phyloP scores from a whole-genome alignment of 148 eudicot genomes.

The Simmondsia chinensis region DNA sequence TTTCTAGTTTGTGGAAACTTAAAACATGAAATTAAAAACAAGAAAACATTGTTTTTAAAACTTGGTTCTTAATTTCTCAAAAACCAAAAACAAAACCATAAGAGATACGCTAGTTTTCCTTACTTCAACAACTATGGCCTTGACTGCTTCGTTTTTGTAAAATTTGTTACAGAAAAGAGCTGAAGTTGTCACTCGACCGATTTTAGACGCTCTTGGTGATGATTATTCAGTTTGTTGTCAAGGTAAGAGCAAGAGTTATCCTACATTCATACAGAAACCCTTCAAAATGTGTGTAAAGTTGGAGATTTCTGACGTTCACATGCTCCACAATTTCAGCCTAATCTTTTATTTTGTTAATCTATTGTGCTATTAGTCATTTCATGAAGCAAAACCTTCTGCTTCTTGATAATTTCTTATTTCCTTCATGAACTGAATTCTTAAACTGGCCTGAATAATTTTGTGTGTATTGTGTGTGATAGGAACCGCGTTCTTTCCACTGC shows the following conservation, averaged over 20 bases:
- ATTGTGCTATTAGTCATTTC: no score
- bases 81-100: no score
- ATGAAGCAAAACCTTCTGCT: no score
- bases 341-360: no score
- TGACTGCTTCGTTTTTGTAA: not conserved
- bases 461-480: slow-evolving; percentile 29
- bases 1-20: no score
- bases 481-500: slow-evolving; percentile 88
- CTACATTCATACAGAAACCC: no score
- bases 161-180: slow-evolving; percentile 46
- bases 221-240: slow-evolving; percentile 77
- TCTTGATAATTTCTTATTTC: not conserved
- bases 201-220: slow-evolving; percentile 85
- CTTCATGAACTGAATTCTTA: not conserved
- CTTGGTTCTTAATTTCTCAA: no score
- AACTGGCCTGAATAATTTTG: not conserved
- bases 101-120: no score
- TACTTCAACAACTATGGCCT: no score
- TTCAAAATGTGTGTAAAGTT: not conserved
- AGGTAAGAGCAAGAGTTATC: slow-evolving; percentile 31
- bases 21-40: no score
- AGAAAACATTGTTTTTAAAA: no score
- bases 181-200: slow-evolving; percentile 55
- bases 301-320: not conserved
- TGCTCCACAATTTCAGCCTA: no score